Evolutionary conservation across 495 filamentous ascomycete species (phyloP).

Genomic region (Cercophora newfieldiana): DNA sequence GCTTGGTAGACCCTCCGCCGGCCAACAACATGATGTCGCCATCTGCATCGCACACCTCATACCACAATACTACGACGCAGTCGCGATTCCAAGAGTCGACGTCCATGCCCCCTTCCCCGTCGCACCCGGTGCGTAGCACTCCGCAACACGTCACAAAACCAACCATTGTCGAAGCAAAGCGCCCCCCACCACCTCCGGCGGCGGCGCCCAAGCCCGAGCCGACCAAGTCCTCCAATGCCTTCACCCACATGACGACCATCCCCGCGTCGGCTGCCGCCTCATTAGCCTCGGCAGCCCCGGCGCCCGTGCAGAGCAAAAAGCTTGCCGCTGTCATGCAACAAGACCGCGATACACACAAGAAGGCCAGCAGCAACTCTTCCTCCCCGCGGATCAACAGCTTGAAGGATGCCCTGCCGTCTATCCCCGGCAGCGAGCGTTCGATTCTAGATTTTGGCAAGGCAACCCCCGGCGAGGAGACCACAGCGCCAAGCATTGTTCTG

Average conservation of each 20-base stretch:
- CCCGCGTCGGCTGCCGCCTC: conserved; percentile 22
- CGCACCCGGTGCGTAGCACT: conserved; percentile 25
- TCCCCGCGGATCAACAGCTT: conserved; percentile 42
- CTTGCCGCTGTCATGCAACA: conserved; percentile 35
- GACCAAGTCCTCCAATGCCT: conserved; percentile 37
- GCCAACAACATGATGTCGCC: conserved; percentile 46
- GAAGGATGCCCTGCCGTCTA: conserved; percentile 42
- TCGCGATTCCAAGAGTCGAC: conserved; percentile 32
- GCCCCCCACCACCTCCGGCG: conserved; percentile 34
- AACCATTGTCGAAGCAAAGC: conserved; percentile 36
- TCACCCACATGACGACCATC: conserved; percentile 39
- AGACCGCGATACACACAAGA: conserved; percentile 41
- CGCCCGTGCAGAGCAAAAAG: conserved; percentile 33
- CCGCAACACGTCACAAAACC: conserved; percentile 40
- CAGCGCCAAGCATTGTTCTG: conserved; percentile 78
- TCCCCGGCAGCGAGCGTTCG: conserved; percentile 45
- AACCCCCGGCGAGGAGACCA: conserved; percentile 47
- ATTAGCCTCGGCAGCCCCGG: conserved; percentile 9
- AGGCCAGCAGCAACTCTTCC: conserved; percentile 41
- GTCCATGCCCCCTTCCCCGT: conserved; percentile 34
- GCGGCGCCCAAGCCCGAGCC: conserved; percentile 25
- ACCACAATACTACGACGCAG: conserved; percentile 32
- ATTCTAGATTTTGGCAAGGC: conserved; percentile 54
- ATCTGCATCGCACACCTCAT: conserved; percentile 45
- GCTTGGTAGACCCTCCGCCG: conserved; percentile 76